Evolutionary conservation across 441 rosid genomes (phyloP).

Genomic region (Mallotus japonicus): DNA sequence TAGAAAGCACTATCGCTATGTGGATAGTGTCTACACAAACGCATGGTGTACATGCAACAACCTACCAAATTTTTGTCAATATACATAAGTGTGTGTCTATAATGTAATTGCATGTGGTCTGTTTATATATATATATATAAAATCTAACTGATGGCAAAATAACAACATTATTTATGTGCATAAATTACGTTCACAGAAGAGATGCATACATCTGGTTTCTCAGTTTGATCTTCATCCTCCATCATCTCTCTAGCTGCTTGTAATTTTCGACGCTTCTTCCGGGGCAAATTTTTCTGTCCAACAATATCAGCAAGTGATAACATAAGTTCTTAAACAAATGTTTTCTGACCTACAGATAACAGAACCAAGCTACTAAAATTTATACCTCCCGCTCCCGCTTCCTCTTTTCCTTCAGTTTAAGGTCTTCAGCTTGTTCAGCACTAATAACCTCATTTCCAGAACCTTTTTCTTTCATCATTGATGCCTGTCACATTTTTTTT

Average conservation of each 20-base stretch:
- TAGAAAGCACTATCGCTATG: background rate
- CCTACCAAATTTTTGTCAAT: background rate
- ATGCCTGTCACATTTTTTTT: slow-evolving; percentile 42
- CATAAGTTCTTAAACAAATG: background rate
- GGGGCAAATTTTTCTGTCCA: slow-evolving; percentile 83
- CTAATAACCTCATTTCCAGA: slow-evolving; percentile 61
- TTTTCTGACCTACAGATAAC: slow-evolving; percentile 11
- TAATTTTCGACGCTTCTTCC: slow-evolving; percentile 83
- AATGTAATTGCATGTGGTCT: background rate
- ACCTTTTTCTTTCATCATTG: slow-evolving; percentile 47
- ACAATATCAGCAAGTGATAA: slow-evolving; percentile 21
- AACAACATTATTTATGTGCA: background rate
- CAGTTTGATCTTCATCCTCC: slow-evolving; percentile 60
- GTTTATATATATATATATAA: background rate
- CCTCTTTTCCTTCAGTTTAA: slow-evolving; percentile 89
- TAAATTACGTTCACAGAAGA: slow-evolving; percentile 2
- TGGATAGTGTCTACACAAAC: background rate
- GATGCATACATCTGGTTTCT: slow-evolving; percentile 35
- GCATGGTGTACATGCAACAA: background rate
- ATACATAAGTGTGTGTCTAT: background rate
- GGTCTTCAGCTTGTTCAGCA: slow-evolving; percentile 86
- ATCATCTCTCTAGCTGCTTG: slow-evolving; percentile 97
- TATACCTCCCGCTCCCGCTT: slow-evolving; percentile 82
- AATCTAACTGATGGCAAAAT: background rate
- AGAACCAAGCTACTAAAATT: slow-evolving; percentile 17